Evolutionary conservation across 495 filamentous ascomycete genomes (phyloP).

Genomic region (Hypoxylon lienhwacheense): DNA sequence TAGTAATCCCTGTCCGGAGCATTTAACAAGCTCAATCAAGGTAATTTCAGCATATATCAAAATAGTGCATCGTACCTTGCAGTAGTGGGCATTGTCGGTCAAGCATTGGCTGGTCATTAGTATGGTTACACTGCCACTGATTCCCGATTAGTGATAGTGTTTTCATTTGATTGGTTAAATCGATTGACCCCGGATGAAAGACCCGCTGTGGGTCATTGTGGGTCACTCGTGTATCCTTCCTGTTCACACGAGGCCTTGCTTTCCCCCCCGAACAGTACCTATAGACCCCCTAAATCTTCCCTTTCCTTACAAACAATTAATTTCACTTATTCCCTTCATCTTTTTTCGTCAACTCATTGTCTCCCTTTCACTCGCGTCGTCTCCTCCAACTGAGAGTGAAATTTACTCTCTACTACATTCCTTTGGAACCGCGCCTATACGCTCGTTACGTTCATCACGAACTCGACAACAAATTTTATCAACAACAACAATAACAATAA

Average conservation of each 20-base stretch:
- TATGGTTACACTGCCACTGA: conserved; percentile 13
- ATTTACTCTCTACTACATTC: conserved; percentile 60
- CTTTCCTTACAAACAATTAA: conserved; percentile 32
- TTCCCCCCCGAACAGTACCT: too few relatives aligned
- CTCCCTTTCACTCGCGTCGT: conserved; percentile 42
- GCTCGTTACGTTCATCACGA: conserved; percentile 30
- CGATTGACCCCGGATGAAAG: conserved; percentile 17
- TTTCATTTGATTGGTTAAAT: conserved; percentile 6
- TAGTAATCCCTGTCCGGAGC: not conserved
- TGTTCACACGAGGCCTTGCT: conserved; percentile 13
- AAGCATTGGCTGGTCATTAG: conserved; percentile 19
- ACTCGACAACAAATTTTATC: conserved; percentile 27
- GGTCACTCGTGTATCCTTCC: not conserved
- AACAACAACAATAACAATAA: too few relatives aligned
- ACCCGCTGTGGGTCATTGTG: conserved; percentile 17
- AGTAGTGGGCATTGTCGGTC: conserved; percentile 27
- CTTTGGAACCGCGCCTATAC: conserved; percentile 53
- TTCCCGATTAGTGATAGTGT: conserved; percentile 17
- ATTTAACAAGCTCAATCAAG: conserved; percentile 22
- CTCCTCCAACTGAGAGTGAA: conserved; percentile 54
- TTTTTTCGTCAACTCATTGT: conserved; percentile 42
- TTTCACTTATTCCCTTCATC: conserved; percentile 34
- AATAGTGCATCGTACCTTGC: conserved; percentile 36
- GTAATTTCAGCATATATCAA: conserved; percentile 32
- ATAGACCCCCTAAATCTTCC: conserved; percentile 30